Evolutionary conservation across 805 yeast genomes (phyloP), one percentile per base, ranked within the genome.

Genomic region (Yarrowia sp.): DNA sequence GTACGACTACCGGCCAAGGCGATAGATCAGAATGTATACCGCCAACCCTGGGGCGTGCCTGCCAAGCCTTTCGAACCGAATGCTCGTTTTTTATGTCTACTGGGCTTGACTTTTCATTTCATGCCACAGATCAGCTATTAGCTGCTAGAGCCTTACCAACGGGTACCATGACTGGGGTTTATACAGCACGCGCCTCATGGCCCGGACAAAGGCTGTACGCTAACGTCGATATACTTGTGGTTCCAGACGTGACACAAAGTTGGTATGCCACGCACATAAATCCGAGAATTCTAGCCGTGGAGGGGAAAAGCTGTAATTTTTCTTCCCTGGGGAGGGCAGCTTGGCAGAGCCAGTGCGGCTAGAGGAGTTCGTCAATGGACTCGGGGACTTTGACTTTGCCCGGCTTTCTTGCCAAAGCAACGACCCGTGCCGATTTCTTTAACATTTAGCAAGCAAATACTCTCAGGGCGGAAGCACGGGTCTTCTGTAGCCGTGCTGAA

Each of bases 381-480:
- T n/a, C n/a, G n/a, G n/a, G n/a, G n/a, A n/a, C n/a, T n/a, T n/a
- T n/a, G n/a, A n/a, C n/a, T n/a, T n/a, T n/a, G n/a, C n/a, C n/a
- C n/a, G n/a, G n/a, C n/a, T 31, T 32, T 14, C 18, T 32, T 32
- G 6, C 35, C 27, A 14, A 39, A 14, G 29, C 12, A 22, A 21
- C 8, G 19, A 18, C 41, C 22, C 22, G 44, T 42, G 21, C 33
- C 35, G 35, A 18, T 19, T 16, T 27, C 51, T 16, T 44, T 44
- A 44, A 18, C 32, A 44, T 44, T 44, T 44, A 44, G 51, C 51
- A 44, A 44, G 24, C 51, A 44, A 44, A 44, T 18, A 44, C 51
- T 29, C 51, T 47, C 55, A 47, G 55, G 55, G 55, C 55, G 55
- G 55, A 47, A 47, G 55, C 55, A 47, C 55, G 55, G 55, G 55